Conservation (phyloP, 495 filamentous ascomycete species). For the Trichoderma erinaceum region DNA sequence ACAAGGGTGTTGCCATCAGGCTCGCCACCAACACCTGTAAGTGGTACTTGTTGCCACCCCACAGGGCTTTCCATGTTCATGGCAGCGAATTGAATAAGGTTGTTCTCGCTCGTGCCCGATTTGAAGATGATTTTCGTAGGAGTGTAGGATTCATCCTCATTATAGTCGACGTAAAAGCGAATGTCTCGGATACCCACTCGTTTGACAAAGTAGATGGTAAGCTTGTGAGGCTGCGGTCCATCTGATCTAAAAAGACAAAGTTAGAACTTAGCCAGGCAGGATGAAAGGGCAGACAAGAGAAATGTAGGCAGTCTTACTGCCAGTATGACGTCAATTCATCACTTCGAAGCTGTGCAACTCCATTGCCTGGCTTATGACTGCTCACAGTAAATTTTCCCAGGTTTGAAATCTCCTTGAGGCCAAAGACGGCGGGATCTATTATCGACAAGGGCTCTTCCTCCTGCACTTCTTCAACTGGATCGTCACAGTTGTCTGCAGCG, state of each 20-base stretch:
- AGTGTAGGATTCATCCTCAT: slow-evolving; percentile 92
- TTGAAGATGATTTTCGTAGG: slow-evolving; percentile 82
- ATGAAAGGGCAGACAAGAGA: not conserved
- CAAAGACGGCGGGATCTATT: slow-evolving; percentile 37
- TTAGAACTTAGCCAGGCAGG: slow-evolving; percentile 15
- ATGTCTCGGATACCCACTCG: slow-evolving; percentile 78
- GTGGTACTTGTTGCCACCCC: slow-evolving; percentile 83
- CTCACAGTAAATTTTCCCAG: slow-evolving; percentile 90
- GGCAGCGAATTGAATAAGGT: slow-evolving; percentile 73
- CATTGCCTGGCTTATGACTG: slow-evolving; percentile 85
- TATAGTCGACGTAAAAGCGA: slow-evolving; percentile 84
- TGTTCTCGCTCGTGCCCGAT: slow-evolving; percentile 81
- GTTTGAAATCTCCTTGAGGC: slow-evolving; percentile 86
- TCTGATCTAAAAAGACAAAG: slow-evolving; percentile 55
- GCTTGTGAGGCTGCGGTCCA: slow-evolving; percentile 88
- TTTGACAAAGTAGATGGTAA: slow-evolving; percentile 93
- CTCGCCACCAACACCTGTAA: slow-evolving; percentile 61
- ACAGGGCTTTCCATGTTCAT: slow-evolving; percentile 73
- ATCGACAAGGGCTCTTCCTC: not conserved
- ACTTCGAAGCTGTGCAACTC: slow-evolving; percentile 74
- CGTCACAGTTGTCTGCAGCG: slow-evolving; percentile 22
- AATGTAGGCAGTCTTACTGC: slow-evolving; percentile 52
- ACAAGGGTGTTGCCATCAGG: slow-evolving; percentile 64
- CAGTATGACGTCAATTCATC: slow-evolving; percentile 78
- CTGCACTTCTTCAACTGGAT: slow-evolving; percentile 15